Evolutionary conservation across 228 moss, liverwort and hornwort species (phyloP).

Genomic region (Sphagnum magellanicum): DNA sequence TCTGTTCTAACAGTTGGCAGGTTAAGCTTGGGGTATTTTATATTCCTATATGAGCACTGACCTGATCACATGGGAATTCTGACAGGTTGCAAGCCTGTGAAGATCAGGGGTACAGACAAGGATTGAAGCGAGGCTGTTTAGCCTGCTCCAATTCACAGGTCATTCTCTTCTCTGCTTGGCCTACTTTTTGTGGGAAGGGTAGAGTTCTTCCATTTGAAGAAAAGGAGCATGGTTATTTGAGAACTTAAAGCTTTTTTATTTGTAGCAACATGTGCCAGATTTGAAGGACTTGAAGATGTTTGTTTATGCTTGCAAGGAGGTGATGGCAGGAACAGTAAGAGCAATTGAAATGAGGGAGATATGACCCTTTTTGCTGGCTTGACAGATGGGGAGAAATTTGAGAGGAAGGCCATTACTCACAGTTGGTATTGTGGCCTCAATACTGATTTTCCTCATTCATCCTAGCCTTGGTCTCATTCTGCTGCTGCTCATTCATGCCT

Average conservation of each 20-base stretch:
- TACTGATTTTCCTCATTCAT: constrained; percentile 47
- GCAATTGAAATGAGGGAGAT: too few relatives aligned
- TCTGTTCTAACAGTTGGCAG: too few relatives aligned
- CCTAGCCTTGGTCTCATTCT: constrained; percentile 42
- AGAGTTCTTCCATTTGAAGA: not conserved
- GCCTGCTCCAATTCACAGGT: constrained; percentile 39
- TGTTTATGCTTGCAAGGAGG: not conserved
- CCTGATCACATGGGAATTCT: not conserved
- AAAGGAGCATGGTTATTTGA: too few relatives aligned
- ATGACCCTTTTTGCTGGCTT: too few relatives aligned
- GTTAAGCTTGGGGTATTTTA: too few relatives aligned
- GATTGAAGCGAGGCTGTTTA: constrained; percentile 17
- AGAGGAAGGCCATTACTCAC: constrained; percentile 33
- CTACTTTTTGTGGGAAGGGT: not conserved
- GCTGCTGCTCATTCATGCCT: constrained; percentile 38
- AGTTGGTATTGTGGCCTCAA: constrained; percentile 32
- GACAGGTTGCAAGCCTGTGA: constrained; percentile 36
- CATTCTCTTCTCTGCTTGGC: not conserved
- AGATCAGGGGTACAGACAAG: constrained; percentile 20
- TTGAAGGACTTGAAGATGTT: not conserved
- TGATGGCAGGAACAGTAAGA: not conserved
- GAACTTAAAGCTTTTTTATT: not conserved
- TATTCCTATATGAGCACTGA: not conserved
- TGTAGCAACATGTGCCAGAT: not conserved
- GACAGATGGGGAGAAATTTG: constrained; percentile 37